A percentile compares a stretch with the other conserved stretches of the same genome.
Evolutionary conservation across 768 basidiomycete species (phyloP).

Genomic region (Collybia mongolica): DNA sequence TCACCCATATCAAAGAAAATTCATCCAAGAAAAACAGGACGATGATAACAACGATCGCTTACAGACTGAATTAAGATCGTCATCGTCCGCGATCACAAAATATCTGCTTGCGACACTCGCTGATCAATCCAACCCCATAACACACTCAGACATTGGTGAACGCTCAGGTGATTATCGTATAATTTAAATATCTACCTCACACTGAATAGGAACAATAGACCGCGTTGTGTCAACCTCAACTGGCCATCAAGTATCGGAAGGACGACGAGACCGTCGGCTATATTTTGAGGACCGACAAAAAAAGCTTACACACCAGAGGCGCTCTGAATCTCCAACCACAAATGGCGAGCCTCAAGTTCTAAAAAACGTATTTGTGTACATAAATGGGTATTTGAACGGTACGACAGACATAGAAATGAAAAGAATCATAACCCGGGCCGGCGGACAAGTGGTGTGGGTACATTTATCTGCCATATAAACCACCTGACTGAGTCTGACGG

Average conservation of each 20-base stretch:
- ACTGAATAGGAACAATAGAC: constrained; percentile 32
- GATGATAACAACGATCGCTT: constrained; percentile 7
- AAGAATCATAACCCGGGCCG: constrained; percentile 59
- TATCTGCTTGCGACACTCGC: constrained; percentile 61
- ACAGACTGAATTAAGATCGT: constrained; percentile 23
- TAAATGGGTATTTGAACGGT: constrained; percentile 65
- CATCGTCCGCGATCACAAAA: constrained; percentile 48
- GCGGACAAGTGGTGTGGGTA: constrained; percentile 64
- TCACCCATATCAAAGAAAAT: constrained; percentile 11
- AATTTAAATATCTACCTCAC: neutral
- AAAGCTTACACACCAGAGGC: constrained; percentile 39
- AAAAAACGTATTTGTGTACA: constrained; percentile 57
- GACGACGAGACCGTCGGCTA: constrained; percentile 28
- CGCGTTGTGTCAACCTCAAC: constrained; percentile 61
- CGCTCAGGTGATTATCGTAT: constrained; percentile 49
- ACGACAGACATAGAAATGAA: constrained; percentile 85
- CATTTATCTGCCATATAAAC: neutral
- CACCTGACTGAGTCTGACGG: constrained; percentile 7
- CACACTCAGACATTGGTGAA: constrained; percentile 62
- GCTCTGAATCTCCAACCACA: constrained; percentile 18
- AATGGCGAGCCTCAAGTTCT: constrained; percentile 26
- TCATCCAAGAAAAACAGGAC: neutral
- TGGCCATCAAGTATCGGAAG: constrained; percentile 67
- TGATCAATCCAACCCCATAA: constrained; percentile 74
- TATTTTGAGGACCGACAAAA: constrained; percentile 42